These are phyloP conservation scores for Talaromyces sp. DNA, from an alignment of 2,329 filamentous ascomycete species.

Conservation along the genomic window DNA sequence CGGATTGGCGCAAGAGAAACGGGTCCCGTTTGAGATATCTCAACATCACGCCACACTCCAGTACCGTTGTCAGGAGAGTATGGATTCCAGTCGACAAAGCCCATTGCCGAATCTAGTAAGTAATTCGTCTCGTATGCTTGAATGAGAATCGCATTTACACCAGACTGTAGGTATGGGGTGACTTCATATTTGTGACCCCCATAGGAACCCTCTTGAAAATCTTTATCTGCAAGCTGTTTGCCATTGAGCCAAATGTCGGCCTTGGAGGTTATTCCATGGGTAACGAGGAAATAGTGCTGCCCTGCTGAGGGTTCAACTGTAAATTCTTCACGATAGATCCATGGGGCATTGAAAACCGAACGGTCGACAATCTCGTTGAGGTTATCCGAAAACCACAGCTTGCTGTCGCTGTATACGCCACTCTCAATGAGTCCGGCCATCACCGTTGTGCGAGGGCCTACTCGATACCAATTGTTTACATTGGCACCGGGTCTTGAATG, in stretches of 20 bases:
- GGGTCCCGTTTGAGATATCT: constrained; percentile 54
- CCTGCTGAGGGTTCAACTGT: constrained; percentile 30
- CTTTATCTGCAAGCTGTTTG: constrained; percentile 47
- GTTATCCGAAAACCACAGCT: constrained; percentile 56
- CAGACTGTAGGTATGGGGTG: constrained; percentile 39
- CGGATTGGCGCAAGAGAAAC: constrained; percentile 46
- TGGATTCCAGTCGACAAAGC: constrained; percentile 63
- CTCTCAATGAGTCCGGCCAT: constrained; percentile 57
- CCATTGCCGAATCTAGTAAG: constrained; percentile 56
- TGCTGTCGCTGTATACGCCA: constrained; percentile 50
- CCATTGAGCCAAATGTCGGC: constrained; percentile 62
- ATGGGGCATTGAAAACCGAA: constrained; percentile 52
- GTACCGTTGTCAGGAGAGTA: constrained; percentile 61
- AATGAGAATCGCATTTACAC: constrained; percentile 52
- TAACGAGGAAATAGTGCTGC: constrained; percentile 53
- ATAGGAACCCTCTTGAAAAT: constrained; percentile 55
- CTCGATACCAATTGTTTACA: constrained; percentile 51
- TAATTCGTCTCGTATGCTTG: constrained; percentile 58
- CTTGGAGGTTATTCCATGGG: constrained; percentile 58
- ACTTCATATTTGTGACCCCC: constrained; percentile 56
- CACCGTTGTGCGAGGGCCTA: constrained; percentile 52
- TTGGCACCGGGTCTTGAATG: constrained; percentile 47
- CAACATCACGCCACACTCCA: constrained; percentile 60
- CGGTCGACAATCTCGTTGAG: constrained; percentile 43
- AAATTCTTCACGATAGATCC: constrained; percentile 59